Percentiles rank a stretch among this genome's conserved stretches.
These are phyloP conservation scores for Pythium folliculosum DNA, from an alignment of 352 stramenopile genomes.

Conservation along the genomic window DNA sequence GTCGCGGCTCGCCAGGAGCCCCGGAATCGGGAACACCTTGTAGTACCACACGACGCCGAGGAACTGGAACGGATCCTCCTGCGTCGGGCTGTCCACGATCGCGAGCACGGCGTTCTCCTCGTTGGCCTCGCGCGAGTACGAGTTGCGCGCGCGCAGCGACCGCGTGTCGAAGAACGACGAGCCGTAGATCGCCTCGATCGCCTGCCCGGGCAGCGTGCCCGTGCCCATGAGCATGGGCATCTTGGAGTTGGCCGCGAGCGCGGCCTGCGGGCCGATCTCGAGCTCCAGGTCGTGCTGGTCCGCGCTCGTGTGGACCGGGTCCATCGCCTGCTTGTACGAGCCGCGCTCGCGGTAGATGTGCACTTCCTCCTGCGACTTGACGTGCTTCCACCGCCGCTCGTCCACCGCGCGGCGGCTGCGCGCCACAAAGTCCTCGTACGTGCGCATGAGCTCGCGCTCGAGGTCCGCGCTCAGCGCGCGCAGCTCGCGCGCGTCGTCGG, in stretches of 20 bases:
- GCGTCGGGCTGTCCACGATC: conserved; percentile 28
- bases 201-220: conserved; percentile 42
- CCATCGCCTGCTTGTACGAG: background rate
- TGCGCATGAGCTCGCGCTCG: conserved; percentile 36
- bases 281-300: conserved; percentile 10
- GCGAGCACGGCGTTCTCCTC: conserved; percentile 36
- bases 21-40: conserved; percentile 25
- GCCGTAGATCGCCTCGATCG: conserved; percentile 63
- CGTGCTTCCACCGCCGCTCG: conserved; percentile 36
- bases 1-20: conserved; percentile 47
- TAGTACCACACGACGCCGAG: conserved; percentile 38
- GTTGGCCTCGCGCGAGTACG: conserved; percentile 42
- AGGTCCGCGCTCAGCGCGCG: conserved; percentile 21
- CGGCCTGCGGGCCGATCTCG: conserved; percentile 47
- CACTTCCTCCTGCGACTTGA: conserved; percentile 25
- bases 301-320: background rate
- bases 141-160: conserved; percentile 40
- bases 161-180: conserved; percentile 43
- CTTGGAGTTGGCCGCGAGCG: conserved; percentile 43
- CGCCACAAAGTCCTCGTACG: conserved; percentile 49
- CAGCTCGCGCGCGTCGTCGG: conserved; percentile 24
- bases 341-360: conserved; percentile 44
- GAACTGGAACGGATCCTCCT: conserved; percentile 42
- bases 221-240: conserved; percentile 37
- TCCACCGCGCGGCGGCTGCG: conserved; percentile 33